Base-by-base conservation (phyloP, 495 filamentous ascomycete genomes). In the Hypoxylon fragiforme region DNA sequence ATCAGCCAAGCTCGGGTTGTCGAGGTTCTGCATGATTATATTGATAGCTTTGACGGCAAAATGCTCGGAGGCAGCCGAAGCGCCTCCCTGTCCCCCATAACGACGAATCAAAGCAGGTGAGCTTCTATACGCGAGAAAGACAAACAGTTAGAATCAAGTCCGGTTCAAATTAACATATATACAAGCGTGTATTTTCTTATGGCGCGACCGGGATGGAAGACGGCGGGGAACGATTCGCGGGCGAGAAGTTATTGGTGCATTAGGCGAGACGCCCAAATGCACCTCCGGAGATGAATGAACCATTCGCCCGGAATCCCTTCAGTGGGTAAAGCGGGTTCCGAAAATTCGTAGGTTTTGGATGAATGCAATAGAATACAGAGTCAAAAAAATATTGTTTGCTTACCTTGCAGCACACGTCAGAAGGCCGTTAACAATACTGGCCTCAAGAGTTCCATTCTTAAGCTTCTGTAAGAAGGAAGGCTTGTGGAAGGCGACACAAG, bases 401-500 rank as follows among this genome's bases (percentile, higher is more conserved):
- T 70, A 78, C 75, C 76, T 69, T 36, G 76, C 75, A 35, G 73
- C 76, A 2, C 69, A 75, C 15, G 76, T 76, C 13, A 79, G 63
- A 14, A 79, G 67, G 11, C 74, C 75, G 40, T 77, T 76, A 24
- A 78, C 69, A 54, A 79, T 75, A 31, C 70, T 72, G 3, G 68
- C 67, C 26, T 79, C 75, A 43, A 79, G 70, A 12, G 67, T 66
- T 5, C 62, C 62, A 28, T 69, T 75, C 70, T 78, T 77, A 15
- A 79, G 67, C 56, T 78, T 74, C 61, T 75, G 72, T 28, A 79
- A 46, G 45, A 77, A 77, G 4, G 76, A 75, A 37, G 76, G 75
- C 62, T 78, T 78, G 66, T 79, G 76, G 61, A 79, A 79, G 37
- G 75, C 76, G 31, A 79, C 72, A 50, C 74, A 79, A 58, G 76